These are phyloP conservation scores for Bimuria novae-zelandiae DNA, from an alignment of 2,329 filamentous ascomycete genomes.

Conservation along the genomic window DNA sequence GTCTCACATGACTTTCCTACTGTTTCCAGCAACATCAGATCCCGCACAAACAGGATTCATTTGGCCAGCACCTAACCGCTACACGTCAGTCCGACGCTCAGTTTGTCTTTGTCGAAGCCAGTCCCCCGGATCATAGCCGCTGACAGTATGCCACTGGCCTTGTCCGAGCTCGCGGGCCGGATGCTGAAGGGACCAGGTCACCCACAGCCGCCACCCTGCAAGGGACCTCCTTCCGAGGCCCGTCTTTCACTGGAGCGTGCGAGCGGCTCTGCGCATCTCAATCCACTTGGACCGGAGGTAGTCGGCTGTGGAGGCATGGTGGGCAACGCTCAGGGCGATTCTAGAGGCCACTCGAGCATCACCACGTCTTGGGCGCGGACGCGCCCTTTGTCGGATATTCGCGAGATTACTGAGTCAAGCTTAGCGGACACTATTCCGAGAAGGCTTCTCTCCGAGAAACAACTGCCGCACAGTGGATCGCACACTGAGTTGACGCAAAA, in stretches of 20 bases:
- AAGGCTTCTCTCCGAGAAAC: conserved; percentile 29
- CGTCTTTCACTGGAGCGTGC: conserved; percentile 24
- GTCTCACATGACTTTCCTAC: conserved; percentile 45
- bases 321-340: conserved; percentile 28
- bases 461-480: conserved; percentile 29
- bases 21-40: conserved; percentile 41
- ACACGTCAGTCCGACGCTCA: conserved; percentile 28
- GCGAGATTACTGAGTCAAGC: conserved; percentile 56
- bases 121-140: conserved; percentile 15
- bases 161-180: conserved; percentile 36
- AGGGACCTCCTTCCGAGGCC: conserved; percentile 20
- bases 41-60: conserved; percentile 43
- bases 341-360: conserved; percentile 28
- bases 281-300: conserved; percentile 16
- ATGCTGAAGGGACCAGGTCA: conserved; percentile 44
- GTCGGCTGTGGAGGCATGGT: conserved; percentile 32
- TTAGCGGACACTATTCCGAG: conserved; percentile 45
- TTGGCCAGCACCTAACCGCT: conserved; percentile 36
- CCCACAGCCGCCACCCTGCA: conserved; percentile 29
- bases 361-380: conserved; percentile 40
- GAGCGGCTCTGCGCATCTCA: conserved; percentile 15
- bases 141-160: conserved; percentile 34
- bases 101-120: conserved; percentile 27
- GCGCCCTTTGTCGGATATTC: conserved; percentile 55
- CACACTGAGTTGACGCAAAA: conserved; percentile 36